Evolutionary conservation across 2,329 filamentous ascomycete genomes (phyloP), one percentile per base, ranked within the genome.

Genomic region (Leptoxyphium fumago): DNA sequence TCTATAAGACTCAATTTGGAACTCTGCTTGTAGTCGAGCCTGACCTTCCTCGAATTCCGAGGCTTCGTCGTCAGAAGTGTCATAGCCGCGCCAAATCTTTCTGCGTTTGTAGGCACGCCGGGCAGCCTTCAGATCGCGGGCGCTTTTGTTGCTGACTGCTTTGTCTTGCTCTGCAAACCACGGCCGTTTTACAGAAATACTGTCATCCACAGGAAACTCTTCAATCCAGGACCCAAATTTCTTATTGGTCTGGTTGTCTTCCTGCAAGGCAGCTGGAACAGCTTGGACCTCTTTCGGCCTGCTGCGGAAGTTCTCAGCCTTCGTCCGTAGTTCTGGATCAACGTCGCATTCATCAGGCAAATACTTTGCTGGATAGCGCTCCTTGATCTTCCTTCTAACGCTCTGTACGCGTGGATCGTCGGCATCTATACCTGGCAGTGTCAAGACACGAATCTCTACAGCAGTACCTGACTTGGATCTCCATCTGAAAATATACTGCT

Each of bases 341-440:
- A 67, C 53, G 30, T 65, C 61, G 18, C 64, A 61, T 44, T 63
- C 62, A 1, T 61, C 55, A 0, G 72, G 70, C 10, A 72, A 57
- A 46, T 69, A 70, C 28, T 61, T 57, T n/a, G 55, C 55, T 11
- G 66, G 61, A 38, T 66, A 62, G 10, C 52, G 52, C 14, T 67
- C 59, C 8, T 73, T 66, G 43, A 78, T 72, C 18, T 63, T 59
- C 48, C 72, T 69, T 51, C 77, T 55, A 2, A 65, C 57, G 41
- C 64, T 63, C 9, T 9, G 32, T 13, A 77, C 65, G n/a, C 64
- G 48, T 2, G 64, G 69, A 64, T 98, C 91, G 59, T 98, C 98
- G 50, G 93, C 88, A 64, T 98, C 93, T 29, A 76, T 59, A 2
- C 69, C 60, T 15, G 68, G 63, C 41, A 67, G 63, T 10, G 65